phyloP scores from a whole-genome alignment of 345 rosid species.

The Bretschneidera sinensis region DNA sequence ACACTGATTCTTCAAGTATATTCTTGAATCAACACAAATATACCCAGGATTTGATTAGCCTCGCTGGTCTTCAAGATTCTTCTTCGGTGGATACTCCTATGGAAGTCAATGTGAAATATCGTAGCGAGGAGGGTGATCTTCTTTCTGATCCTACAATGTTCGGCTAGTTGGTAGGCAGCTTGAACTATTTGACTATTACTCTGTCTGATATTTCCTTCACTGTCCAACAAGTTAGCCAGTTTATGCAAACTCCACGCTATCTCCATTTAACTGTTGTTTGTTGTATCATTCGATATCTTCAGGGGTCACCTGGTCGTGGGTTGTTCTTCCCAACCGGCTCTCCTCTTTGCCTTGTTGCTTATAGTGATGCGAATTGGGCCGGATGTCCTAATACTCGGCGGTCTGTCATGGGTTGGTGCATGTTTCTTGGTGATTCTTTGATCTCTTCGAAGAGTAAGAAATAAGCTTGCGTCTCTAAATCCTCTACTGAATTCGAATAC shows the following conservation, averaged over 20 bases:
- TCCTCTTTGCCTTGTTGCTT: background rate
- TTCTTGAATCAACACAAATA: no score
- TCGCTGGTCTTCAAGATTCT: constrained; percentile 1
- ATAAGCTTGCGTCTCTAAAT: no score
- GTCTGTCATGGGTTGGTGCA: background rate
- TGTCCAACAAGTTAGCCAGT: constrained; percentile 6
- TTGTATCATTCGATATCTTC: no score
- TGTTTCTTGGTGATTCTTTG: constrained; percentile 5
- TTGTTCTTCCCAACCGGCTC: background rate
- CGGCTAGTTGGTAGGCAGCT: no score
- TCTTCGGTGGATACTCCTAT: constrained; percentile 5
- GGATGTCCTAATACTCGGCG: no score
- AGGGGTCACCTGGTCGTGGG: background rate
- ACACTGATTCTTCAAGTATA: no score
- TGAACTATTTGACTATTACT: no score
- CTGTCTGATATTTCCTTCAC: no score
- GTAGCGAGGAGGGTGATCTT: background rate
- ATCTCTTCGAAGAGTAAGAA: constrained; percentile 10
- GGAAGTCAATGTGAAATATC: background rate
- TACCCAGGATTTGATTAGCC: no score
- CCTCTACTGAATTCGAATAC: no score
- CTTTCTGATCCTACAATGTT: no score
- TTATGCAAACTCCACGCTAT: background rate
- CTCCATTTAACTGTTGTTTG: background rate
- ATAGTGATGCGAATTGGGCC: constrained; percentile 9